Base-by-base conservation (phyloP, 371 early-diverging fungal genomes). In the Mucor mucedo region DNA sequence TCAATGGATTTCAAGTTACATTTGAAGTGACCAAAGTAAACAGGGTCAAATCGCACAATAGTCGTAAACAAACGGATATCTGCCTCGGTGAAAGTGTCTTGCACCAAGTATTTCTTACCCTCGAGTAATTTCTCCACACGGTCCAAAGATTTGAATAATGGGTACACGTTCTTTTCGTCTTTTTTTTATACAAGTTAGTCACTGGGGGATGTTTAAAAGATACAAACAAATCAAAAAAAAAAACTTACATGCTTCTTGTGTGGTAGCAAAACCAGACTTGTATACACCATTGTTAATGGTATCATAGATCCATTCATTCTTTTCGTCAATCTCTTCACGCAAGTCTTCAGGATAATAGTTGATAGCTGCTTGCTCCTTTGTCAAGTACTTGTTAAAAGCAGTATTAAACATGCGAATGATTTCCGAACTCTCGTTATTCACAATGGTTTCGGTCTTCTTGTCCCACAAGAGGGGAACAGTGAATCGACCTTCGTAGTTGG, bases 351-450 rank as follows among this genome's bases (percentile, higher is more conserved):
- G 98, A 71, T 96, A 97, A 57, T 80, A 93, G 55, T 88, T 85
- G 52, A 90, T 48, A 14, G 79, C 85, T 16, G 83, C 82, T 49
- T 80, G 83, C 70, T 89, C 88, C 21, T 86, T 81, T 38, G 89
- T 84, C 2, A 90, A 66, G 33, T 84, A 67, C 28, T 84, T 80
- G 73, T 97, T 89, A 65, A 98, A 98, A 4, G 84, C 91, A 3
- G 86, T 83, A 82, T 97, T 97, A 65, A 98, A 81, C 84, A 96
- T 94, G 41, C 97, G 89, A 62, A 98, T 97, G 63, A 98, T 96
- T 75, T 98, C 98, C 5, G 92, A 90, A 63, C 89, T 89, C 75
- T 98, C 98, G 77, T 98, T 98, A 86, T 94, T 98, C 30, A 98
- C 98, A 58, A 98, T 96, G n/a, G 95, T 98, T 42, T 87, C 60